Percentiles rank a stretch among this genome's conserved stretches.
phyloP scores from a whole-genome alignment of 306 rosid genomes.

The Quillaja saponaria region DNA sequence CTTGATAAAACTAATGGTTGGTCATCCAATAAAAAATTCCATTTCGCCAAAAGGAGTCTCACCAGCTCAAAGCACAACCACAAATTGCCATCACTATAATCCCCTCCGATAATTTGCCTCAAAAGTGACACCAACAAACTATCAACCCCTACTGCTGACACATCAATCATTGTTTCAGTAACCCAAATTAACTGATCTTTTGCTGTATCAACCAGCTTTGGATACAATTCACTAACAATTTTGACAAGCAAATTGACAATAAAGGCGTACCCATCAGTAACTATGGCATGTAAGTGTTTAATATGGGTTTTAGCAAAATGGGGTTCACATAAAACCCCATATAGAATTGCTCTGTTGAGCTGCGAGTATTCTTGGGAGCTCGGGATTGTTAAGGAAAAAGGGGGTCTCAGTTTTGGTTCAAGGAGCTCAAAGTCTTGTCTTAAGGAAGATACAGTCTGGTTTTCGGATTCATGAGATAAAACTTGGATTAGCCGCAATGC shows the following conservation, averaged over 20 bases:
- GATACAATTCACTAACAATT: conserved; percentile 50
- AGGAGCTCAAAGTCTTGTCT: conserved; percentile 55
- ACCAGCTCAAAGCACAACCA: conserved; percentile 64
- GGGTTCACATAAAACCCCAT: conserved; percentile 62
- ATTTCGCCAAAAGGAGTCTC: conserved; percentile 47
- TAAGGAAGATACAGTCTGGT: conserved; percentile 47
- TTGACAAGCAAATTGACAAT: conserved; percentile 46
- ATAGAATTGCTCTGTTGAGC: conserved; percentile 65
- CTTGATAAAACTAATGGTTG: conserved; percentile 51
- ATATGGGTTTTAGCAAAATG: conserved; percentile 59
- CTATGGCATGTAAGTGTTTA: conserved; percentile 74
- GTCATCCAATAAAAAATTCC: conserved; percentile 51
- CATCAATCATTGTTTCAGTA: conserved; percentile 51
- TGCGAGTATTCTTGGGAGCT: conserved; percentile 48
- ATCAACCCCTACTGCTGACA: conserved; percentile 52
- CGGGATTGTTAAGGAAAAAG: conserved; percentile 59
- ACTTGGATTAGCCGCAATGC: conserved; percentile 29
- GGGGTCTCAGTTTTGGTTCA: conserved; percentile 60
- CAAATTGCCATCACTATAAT: conserved; percentile 57
- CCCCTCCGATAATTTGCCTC: conserved; percentile 71
- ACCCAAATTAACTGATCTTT: conserved; percentile 62
- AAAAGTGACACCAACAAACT: conserved; percentile 53
- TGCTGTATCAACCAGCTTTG: conserved; percentile 47
- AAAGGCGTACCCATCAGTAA: conserved; percentile 61
- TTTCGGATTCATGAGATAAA: conserved; percentile 53